A percentile compares a stretch with the other conserved stretches of the same genome.
Evolutionary conservation across 805 yeast species (phyloP).

Genomic region (Kurtzmaniella cleridarum): DNA sequence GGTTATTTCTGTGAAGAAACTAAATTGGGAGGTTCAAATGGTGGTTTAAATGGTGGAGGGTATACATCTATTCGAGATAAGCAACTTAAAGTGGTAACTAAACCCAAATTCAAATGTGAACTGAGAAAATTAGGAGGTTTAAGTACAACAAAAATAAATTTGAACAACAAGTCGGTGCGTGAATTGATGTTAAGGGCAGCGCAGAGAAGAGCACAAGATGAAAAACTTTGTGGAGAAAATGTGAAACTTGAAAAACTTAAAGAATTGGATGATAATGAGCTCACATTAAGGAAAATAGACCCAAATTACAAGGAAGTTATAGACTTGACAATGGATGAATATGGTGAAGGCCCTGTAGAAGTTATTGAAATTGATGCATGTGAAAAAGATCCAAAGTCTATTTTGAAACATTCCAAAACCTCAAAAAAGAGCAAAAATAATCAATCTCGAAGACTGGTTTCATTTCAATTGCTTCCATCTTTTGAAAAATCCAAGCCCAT

Average conservation of each 20-base stretch:
- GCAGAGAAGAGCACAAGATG: slow-evolving; percentile 51
- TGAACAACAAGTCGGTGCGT: slow-evolving; percentile 21
- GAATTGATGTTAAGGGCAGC: slow-evolving; percentile 56
- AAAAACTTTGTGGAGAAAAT: slow-evolving; percentile 40
- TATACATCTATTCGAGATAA: slow-evolving; percentile 25
- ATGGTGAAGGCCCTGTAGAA: slow-evolving; percentile 6
- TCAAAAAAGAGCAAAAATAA: slow-evolving; percentile 5
- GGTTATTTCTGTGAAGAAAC: slow-evolving; percentile 46
- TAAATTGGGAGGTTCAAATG: slow-evolving; percentile 32
- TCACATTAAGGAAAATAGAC: slow-evolving; percentile 28
- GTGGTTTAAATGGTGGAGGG: slow-evolving; percentile 3
- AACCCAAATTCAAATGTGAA: slow-evolving; percentile 37
- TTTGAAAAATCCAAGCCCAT: slow-evolving; percentile 11
- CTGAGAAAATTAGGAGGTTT: slow-evolving; percentile 24
- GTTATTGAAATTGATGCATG: slow-evolving; percentile 21
- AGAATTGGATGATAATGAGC: slow-evolving; percentile 39
- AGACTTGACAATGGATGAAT: slow-evolving; percentile 12
- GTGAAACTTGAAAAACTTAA: slow-evolving; percentile 18
- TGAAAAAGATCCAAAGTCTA: slow-evolving; percentile 5
- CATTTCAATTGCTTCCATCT: slow-evolving; percentile 10
- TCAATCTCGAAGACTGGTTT: slow-evolving; percentile 2
- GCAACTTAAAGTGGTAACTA: slow-evolving; percentile 36
- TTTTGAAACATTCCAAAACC: not conserved
- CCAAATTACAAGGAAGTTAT: slow-evolving; percentile 9
- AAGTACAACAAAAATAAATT: not conserved